These are phyloP conservation scores for Calocybe cyanea DNA, from an alignment of 768 basidiomycete genomes.

Conservation along the genomic window DNA sequence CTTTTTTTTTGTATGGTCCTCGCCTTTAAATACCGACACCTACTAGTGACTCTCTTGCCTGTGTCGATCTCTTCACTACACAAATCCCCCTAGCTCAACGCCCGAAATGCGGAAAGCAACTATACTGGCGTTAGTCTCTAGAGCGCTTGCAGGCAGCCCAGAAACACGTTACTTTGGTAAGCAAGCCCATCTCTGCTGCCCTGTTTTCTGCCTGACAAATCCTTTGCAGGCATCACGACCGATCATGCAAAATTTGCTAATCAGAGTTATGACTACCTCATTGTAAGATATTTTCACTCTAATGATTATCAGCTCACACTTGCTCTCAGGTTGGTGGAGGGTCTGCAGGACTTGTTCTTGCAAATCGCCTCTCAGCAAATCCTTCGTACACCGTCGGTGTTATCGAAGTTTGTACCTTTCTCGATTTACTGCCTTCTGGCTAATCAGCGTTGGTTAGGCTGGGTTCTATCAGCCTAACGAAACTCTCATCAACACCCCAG, in stretches of 20 bases:
- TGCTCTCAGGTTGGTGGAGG: conserved; percentile 17
- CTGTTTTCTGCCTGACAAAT: not conserved
- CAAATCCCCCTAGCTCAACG: too few species aligned
- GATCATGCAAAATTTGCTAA: conserved; percentile 9
- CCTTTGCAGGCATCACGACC: conserved; percentile 8
- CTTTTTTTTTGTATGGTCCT: too few species aligned
- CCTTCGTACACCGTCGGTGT: conserved; percentile 23
- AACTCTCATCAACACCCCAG: conserved; percentile 14
- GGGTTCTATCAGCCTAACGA: conserved; percentile 20
- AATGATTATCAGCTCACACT: too few species aligned
- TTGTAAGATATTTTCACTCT: conserved; percentile 1
- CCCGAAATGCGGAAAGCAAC: not conserved
- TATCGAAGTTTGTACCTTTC: conserved; percentile 15
- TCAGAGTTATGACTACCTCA: conserved; percentile 13
- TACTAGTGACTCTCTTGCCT: too few species aligned
- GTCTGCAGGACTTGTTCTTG: conserved; percentile 19
- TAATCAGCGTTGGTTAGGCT: conserved; percentile 10
- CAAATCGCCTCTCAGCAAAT: conserved; percentile 22
- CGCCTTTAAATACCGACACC: too few species aligned
- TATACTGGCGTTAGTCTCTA: not conserved
- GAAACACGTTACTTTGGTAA: not conserved
- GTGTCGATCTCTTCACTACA: too few species aligned
- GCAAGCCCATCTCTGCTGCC: not conserved
- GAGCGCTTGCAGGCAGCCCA: not conserved
- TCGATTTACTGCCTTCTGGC: not conserved